Conservation (phyloP, 805 yeast species). For the Candida silvicultrix region DNA sequence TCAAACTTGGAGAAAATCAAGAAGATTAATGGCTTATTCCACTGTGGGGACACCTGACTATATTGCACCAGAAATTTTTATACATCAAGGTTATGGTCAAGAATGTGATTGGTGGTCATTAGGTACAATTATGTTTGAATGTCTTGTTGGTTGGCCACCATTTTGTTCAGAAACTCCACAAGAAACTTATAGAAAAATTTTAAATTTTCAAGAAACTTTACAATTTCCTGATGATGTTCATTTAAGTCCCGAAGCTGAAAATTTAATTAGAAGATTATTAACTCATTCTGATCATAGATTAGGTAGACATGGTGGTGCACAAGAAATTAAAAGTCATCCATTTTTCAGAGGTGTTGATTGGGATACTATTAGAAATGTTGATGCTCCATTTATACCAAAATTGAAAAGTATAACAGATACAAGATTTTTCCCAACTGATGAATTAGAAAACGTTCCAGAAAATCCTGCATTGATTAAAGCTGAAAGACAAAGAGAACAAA, state of each 20-base stretch:
- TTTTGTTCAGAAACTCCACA: constrained; percentile 90
- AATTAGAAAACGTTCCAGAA: constrained; percentile 90
- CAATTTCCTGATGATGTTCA: constrained; percentile 83
- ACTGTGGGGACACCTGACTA: constrained; percentile 99
- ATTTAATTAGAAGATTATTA: constrained; percentile 81
- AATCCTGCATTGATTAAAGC: constrained; percentile 70
- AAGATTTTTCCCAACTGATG: constrained; percentile 96
- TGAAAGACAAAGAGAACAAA: constrained; percentile 54
- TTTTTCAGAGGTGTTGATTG: constrained; percentile 88
- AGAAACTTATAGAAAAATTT: constrained; percentile 89
- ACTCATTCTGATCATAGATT: constrained; percentile 79
- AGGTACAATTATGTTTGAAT: constrained; percentile 95
- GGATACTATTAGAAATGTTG: constrained; percentile 58
- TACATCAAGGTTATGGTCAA: constrained; percentile 85
- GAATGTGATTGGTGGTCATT: constrained; percentile 98
- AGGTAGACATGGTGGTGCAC: constrained; percentile 52
- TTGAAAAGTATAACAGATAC: constrained; percentile 92
- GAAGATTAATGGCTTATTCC: constrained; percentile 85
- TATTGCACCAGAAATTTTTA: constrained; percentile 93
- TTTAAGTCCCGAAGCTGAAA: constrained; percentile 86
- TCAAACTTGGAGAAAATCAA: constrained; percentile 65
- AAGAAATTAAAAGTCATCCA: constrained; percentile 66
- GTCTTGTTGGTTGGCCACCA: constrained; percentile 96
- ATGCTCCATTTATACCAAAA: constrained; percentile 95
- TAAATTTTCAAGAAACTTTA: constrained; percentile 84